phyloP scores from a whole-genome alignment of 352 stramenopile species.

The Pythium monospermum region DNA sequence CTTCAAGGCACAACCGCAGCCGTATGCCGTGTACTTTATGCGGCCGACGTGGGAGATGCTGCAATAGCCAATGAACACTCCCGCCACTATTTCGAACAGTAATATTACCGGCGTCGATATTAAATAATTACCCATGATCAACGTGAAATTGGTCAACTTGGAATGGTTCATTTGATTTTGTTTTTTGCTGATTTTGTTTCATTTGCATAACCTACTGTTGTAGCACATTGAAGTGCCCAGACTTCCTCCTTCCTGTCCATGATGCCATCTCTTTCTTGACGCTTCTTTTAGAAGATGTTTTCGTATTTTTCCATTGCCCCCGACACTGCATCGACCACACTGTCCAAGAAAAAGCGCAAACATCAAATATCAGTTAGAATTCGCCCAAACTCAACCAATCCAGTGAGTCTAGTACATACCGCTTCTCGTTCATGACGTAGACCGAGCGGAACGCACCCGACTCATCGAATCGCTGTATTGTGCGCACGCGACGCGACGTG shows the following conservation, averaged over 20 bases:
- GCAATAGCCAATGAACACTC: conserved; percentile 6
- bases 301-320: conserved; percentile 87
- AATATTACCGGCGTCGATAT: no score
- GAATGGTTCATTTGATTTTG: no score
- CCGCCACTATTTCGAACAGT: background rate
- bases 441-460: conserved; percentile 80
- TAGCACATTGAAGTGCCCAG: no score
- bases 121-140: no score
- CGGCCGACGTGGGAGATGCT: conserved; percentile 63
- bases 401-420: conserved; percentile 21
- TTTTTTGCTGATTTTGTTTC: no score
- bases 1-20: conserved; percentile 32
- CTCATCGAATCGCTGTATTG: conserved; percentile 83
- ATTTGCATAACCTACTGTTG: no score
- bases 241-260: no score
- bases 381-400: background rate
- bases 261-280: no score
- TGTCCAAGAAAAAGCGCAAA: conserved; percentile 9
- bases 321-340: conserved; percentile 81
- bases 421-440: conserved; percentile 86
- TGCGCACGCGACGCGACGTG: conserved; percentile 73
- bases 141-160: no score
- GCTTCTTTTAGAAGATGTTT: conserved; percentile 76
- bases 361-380: background rate
- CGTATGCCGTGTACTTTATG: conserved; percentile 55